Percentiles rank a stretch among this genome's conserved stretches.
phyloP scores from a whole-genome alignment of 2,329 filamentous ascomycete genomes.

The Lecanicillium sp. region DNA sequence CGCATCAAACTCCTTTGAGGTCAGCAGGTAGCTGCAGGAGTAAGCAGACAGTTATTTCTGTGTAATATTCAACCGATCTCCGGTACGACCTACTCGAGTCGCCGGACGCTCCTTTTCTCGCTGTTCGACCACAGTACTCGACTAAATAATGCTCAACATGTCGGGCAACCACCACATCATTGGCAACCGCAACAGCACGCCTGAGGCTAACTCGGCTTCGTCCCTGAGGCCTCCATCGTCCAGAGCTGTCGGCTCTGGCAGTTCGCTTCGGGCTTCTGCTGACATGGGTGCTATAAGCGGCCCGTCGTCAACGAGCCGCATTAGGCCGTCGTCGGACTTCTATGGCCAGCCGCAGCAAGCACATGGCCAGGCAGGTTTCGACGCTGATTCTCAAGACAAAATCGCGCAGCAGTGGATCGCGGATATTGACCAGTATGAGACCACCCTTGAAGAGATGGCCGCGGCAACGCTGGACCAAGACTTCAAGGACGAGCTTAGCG shows the following conservation, averaged over 20 bases:
- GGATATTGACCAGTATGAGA: constrained; percentile 98
- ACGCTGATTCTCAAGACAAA: constrained; percentile 80
- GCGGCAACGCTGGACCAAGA: constrained; percentile 97
- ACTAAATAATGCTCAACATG: constrained; percentile 47
- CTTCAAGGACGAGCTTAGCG: constrained; percentile 97
- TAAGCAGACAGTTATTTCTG: constrained; percentile 19
- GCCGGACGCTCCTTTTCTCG: constrained; percentile 12
- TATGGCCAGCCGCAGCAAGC: constrained; percentile 70
- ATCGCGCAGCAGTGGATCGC: constrained; percentile 98
- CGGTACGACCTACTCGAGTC: constrained; percentile 8
- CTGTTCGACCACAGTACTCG: constrained; percentile 5
- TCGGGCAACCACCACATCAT: constrained; percentile 62
- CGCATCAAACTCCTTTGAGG: constrained; percentile 59
- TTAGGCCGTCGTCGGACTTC: constrained; percentile 91
- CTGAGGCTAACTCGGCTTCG: constrained; percentile 76
- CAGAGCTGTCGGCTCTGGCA: constrained; percentile 67
- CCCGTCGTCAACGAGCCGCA: constrained; percentile 64
- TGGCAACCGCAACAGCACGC: constrained; percentile 93
- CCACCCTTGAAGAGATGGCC: constrained; percentile 97
- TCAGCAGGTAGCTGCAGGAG: constrained; percentile 81
- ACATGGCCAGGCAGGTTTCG: constrained; percentile 58
- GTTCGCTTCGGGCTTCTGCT: constrained; percentile 88
- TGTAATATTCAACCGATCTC: constrained; percentile 14
- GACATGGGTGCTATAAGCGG: constrained; percentile 81
- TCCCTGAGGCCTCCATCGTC: constrained; percentile 78